phyloP scores from a whole-genome alignment of 495 filamentous ascomycete species.

The Podospora anserina region DNA sequence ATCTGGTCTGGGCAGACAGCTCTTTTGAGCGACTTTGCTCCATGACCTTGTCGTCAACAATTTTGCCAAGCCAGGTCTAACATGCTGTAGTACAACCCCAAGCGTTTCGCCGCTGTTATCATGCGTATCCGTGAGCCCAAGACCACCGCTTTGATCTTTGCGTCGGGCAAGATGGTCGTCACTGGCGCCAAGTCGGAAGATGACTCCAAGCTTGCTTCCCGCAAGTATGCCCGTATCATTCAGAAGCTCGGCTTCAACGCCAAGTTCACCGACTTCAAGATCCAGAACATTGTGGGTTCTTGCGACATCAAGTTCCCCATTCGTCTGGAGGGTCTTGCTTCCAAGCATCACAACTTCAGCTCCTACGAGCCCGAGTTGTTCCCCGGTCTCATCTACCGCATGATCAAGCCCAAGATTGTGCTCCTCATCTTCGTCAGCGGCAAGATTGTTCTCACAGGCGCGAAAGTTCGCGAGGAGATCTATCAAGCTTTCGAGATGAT shows the following conservation, averaged over 20 bases:
- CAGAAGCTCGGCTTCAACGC: slow-evolving; percentile 99
- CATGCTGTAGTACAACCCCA: slow-evolving; percentile 38
- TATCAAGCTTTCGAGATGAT: slow-evolving; percentile 99
- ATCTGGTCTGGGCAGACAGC: slow-evolving; percentile 16
- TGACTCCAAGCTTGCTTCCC: slow-evolving; percentile 91
- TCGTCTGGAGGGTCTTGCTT: slow-evolving; percentile 90
- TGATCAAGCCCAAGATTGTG: slow-evolving; percentile 99
- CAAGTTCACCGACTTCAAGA: slow-evolving; percentile 99
- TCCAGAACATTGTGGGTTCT: slow-evolving; percentile 98
- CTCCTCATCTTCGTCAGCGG: slow-evolving; percentile 98
- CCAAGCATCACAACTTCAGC: slow-evolving; percentile 97
- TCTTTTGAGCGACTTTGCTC: slow-evolving; percentile 12
- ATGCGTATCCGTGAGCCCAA: slow-evolving; percentile 99
- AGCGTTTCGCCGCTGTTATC: slow-evolving; percentile 99
- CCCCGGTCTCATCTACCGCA: slow-evolving; percentile 98
- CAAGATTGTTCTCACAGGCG: slow-evolving; percentile 97
- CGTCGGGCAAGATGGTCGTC: slow-evolving; percentile 98
- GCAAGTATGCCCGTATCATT: slow-evolving; percentile 98
- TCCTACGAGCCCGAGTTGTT: slow-evolving; percentile 98
- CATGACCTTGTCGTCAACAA: slow-evolving; percentile 38
- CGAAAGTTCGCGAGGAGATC: slow-evolving; percentile 98
- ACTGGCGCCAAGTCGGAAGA: slow-evolving; percentile 98
- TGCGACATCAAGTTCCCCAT: slow-evolving; percentile 99
- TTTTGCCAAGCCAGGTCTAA: slow-evolving; percentile 41
- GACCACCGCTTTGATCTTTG: slow-evolving; percentile 97